Percentiles rank a stretch among this genome's conserved stretches.
These are phyloP conservation scores for Chaetomium fimeti DNA, from an alignment of 495 filamentous ascomycete species.

Conservation along the genomic window DNA sequence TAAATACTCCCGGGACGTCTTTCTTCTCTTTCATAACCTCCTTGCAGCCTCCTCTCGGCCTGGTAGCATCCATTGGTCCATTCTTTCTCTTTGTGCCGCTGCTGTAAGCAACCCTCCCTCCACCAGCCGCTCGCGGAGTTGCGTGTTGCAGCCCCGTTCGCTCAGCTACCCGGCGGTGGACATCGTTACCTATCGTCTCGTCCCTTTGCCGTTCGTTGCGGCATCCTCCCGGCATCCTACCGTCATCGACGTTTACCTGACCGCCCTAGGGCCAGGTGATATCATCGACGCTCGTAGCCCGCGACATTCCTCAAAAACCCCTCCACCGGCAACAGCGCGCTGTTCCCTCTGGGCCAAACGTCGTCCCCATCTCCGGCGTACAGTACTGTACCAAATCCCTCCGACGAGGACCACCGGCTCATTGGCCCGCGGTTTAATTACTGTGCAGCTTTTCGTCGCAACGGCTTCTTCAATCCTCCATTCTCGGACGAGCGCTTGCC, in stretches of 20 bases:
- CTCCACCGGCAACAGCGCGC: neutral
- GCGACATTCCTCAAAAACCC: neutral
- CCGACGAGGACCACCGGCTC: slow-evolving; percentile 21
- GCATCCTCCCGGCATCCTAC: neutral
- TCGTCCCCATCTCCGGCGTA: neutral
- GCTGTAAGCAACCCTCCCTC: neutral
- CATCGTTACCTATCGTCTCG: neutral
- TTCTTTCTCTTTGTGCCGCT: slow-evolving; percentile 19
- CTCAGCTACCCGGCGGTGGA: neutral
- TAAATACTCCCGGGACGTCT: neutral
- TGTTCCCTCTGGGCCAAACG: neutral
- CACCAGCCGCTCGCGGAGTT: slow-evolving; percentile 12
- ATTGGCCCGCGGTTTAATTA: slow-evolving; percentile 36
- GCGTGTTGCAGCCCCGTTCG: slow-evolving; percentile 13
- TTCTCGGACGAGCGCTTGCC: slow-evolving; percentile 23
- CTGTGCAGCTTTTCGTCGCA: slow-evolving; percentile 27
- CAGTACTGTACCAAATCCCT: slow-evolving; percentile 4
- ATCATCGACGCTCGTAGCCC: neutral
- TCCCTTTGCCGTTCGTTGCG: neutral
- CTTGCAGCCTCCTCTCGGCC: neutral
- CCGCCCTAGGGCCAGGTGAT: neutral
- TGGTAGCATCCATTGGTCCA: slow-evolving; percentile 11
- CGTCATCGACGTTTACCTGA: neutral
- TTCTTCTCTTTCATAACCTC: neutral
- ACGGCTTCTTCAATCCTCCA: slow-evolving; percentile 15